These are phyloP conservation scores for Coniferiporia weirii DNA, from an alignment of 1,284 basidiomycete genomes.

Conservation along the genomic window DNA sequence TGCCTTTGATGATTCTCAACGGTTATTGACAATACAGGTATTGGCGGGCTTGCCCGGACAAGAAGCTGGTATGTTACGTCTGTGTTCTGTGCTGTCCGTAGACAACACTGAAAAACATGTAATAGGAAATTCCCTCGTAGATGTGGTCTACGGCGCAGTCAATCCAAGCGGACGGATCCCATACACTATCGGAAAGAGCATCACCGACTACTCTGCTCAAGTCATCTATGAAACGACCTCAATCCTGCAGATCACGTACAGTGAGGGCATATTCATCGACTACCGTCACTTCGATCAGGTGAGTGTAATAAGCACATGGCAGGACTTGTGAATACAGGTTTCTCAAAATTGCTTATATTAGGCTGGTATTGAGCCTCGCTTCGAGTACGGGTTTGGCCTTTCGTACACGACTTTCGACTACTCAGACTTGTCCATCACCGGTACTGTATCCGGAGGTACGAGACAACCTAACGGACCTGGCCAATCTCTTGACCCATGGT, in stretches of 20 bases:
- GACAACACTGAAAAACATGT: background rate
- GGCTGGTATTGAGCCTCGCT: slow-evolving; percentile 52
- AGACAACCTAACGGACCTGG: slow-evolving; percentile 26
- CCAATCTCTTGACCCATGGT: slow-evolving; percentile 30
- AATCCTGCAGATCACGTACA: slow-evolving; percentile 28
- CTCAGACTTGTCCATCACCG: slow-evolving; percentile 38
- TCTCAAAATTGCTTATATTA: background rate
- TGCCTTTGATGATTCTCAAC: background rate
- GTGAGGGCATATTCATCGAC: slow-evolving; percentile 27
- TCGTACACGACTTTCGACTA: slow-evolving; percentile 81
- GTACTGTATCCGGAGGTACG: slow-evolving; percentile 26
- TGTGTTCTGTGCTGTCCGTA: background rate
- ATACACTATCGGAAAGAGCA: slow-evolving; percentile 44
- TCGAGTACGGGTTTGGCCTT: slow-evolving; percentile 80
- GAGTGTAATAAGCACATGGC: background rate
- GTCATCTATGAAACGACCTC: slow-evolving; percentile 24
- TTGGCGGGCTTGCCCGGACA: slow-evolving; percentile 64
- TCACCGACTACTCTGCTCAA: slow-evolving; percentile 41
- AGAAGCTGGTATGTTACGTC: slow-evolving; percentile 46
- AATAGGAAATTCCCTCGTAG: slow-evolving; percentile 37
- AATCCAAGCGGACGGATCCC: slow-evolving; percentile 43
- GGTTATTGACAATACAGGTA: slow-evolving; percentile 28
- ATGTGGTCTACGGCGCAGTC: slow-evolving; percentile 41
- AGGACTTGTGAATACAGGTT: background rate
- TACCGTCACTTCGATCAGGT: slow-evolving; percentile 21